A percentile compares a stretch with the other conserved stretches of the same genome.
Evolutionary conservation across 176 grass and related monocot genomes (phyloP).

Genomic region (Ensete ventricosum): DNA sequence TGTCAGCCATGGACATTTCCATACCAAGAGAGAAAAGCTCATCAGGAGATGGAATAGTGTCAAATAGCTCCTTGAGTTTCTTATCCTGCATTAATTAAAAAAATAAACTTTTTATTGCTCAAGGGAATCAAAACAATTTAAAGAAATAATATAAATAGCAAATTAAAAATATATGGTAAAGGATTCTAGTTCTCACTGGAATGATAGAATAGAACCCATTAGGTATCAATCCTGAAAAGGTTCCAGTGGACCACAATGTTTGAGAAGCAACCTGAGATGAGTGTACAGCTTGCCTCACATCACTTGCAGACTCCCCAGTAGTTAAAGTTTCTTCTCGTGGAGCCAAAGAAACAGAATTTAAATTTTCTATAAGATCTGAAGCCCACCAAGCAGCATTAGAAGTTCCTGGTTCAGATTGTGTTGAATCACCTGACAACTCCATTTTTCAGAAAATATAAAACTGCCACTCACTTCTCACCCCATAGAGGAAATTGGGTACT

Average conservation of each 20-base stretch:
- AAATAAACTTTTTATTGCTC: not conserved
- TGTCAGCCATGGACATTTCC: constrained; percentile 71
- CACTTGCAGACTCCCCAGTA: constrained; percentile 23
- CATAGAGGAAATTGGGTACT: not conserved
- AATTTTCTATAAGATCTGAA: constrained; percentile 45
- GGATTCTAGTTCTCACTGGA: constrained; percentile 38
- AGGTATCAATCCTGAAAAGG: constrained; percentile 55
- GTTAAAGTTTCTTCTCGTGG: constrained; percentile 27
- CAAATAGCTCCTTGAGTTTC: constrained; percentile 76
- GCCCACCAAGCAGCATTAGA: constrained; percentile 42
- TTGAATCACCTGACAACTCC: constrained; percentile 45
- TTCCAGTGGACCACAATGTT: constrained; percentile 79
- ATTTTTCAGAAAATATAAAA: not conserved
- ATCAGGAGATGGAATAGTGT: constrained; percentile 74
- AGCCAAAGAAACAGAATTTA: constrained; percentile 35
- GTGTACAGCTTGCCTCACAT: constrained; percentile 28
- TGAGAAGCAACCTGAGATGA: constrained; percentile 48
- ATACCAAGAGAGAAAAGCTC: constrained; percentile 77
- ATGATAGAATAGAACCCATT: constrained; percentile 94
- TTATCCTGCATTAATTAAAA: constrained; percentile 57
- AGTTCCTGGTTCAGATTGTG: constrained; percentile 36
- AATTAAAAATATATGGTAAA: not conserved
- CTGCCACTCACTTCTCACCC: not conserved
- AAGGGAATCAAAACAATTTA: constrained; percentile 9
- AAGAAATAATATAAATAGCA: not conserved